Conservation (phyloP, 208 protist species). For the Herpetomonas muscarum region DNA sequence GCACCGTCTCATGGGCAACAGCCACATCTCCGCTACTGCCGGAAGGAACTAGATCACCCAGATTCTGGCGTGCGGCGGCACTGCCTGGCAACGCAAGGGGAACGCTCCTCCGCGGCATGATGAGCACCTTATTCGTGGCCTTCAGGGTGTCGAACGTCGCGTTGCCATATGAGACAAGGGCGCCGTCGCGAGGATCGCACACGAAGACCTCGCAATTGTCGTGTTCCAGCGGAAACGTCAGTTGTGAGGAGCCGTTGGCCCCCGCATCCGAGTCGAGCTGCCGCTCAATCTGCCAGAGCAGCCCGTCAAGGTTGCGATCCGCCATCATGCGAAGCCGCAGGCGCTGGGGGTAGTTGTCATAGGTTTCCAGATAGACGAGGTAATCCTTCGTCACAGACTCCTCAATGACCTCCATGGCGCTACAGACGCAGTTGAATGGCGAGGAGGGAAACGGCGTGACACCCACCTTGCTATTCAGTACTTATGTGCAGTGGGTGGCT, state of each 20-base stretch:
- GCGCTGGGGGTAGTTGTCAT: constrained; percentile 25
- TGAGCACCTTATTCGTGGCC: constrained; percentile 2
- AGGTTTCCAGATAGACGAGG: constrained; percentile 18
- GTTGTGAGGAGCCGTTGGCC: background rate
- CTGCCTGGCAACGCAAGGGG: no score
- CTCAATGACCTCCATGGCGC: no score
- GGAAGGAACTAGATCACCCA: no score
- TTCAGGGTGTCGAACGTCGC: constrained; percentile 5
- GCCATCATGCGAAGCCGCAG: constrained; percentile 22
- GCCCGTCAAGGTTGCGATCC: constrained; percentile 12
- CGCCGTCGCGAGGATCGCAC: constrained; percentile 4
- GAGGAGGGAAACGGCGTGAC: no score
- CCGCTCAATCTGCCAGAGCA: constrained; percentile 27
- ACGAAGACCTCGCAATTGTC: constrained; percentile 3
- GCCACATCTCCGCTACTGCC: no score
- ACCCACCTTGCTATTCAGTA: no score
- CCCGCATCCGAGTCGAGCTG: constrained; percentile 8
- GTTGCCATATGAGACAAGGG: constrained; percentile 6
- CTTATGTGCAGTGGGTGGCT: no score
- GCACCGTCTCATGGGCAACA: no score
- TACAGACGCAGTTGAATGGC: no score
- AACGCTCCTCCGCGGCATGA: background rate
- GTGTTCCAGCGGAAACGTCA: constrained; percentile 7
- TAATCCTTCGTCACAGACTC: constrained; percentile 18
- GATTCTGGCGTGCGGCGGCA: background rate